A percentile compares a stretch with the other conserved stretches of the same genome.
These are phyloP conservation scores for Suillus paluster DNA, from an alignment of 768 basidiomycete species.

Conservation along the genomic window DNA sequence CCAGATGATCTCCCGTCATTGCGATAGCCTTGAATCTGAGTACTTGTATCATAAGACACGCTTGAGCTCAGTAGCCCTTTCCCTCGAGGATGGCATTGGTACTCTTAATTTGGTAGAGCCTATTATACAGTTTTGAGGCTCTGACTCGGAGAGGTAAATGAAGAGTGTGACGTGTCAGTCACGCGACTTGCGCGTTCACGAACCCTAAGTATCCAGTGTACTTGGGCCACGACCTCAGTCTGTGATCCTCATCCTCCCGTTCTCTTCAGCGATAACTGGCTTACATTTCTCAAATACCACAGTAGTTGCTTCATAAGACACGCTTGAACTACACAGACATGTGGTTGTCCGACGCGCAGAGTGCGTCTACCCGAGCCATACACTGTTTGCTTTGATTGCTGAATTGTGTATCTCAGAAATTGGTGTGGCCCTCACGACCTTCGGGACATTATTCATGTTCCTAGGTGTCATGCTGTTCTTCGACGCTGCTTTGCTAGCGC, in stretches of 20 bases:
- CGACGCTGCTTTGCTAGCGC: conserved; percentile 91
- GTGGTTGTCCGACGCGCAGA: conserved; percentile 63
- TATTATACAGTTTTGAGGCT: neutral
- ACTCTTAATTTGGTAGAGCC: no score
- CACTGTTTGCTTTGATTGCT: conserved; percentile 5
- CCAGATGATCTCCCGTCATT: neutral
- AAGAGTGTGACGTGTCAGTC: conserved; percentile 1
- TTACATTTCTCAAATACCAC: neutral
- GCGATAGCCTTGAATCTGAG: neutral
- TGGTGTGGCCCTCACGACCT: conserved; percentile 94
- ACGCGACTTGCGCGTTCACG: neutral
- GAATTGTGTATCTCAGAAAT: conserved; percentile 63
- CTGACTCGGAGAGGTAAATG: neutral
- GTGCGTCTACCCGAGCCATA: conserved; percentile 21
- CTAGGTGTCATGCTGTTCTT: conserved; percentile 96
- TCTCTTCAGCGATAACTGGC: neutral
- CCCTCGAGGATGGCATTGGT: neutral
- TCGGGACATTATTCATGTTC: conserved; percentile 95
- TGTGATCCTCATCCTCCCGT: neutral
- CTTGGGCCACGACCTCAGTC: neutral
- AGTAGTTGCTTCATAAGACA: neutral
- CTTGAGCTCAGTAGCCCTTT: neutral
- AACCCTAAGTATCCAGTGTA: neutral
- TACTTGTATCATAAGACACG: neutral
- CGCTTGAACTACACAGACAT: conserved; percentile 28